phyloP scores from a whole-genome alignment of 306 rosid genomes.

The Cicer yamashitae region DNA sequence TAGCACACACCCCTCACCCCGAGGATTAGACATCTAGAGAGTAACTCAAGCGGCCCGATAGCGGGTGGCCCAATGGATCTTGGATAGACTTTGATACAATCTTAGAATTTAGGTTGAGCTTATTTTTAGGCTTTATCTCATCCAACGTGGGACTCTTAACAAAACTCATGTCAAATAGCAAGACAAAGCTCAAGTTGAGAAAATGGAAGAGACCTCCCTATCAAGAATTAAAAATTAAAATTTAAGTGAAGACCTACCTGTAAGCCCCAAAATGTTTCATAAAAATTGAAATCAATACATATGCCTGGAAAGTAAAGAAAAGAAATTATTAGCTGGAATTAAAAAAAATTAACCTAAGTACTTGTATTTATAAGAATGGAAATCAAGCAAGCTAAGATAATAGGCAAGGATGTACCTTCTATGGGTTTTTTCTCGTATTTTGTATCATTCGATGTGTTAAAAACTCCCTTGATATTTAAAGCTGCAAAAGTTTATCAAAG shows the following conservation, averaged over 20 bases:
- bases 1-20: no score
- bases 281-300: conserved; percentile 96
- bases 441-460: conserved; percentile 94
- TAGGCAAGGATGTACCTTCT: conserved; percentile 61
- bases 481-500: conserved; percentile 63
- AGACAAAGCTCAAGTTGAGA: conserved; percentile 21
- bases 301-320: conserved; percentile 66
- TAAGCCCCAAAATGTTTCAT: conserved; percentile 96
- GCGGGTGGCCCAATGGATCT: no score
- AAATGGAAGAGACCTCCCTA: conserved; percentile 10
- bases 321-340: conserved; percentile 26
- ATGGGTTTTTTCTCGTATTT: conserved; percentile 92
- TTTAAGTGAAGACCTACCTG: conserved; percentile 62
- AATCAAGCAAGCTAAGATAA: conserved; percentile 26
- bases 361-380: conserved; percentile 32
- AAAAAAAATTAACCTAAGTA: conserved; percentile 20
- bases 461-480: conserved; percentile 95
- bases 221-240: conserved; percentile 38
- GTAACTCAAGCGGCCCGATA: no score
- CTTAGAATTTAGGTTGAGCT: no score
- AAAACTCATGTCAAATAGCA: conserved; percentile 19
- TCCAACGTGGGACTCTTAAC: no score
- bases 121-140: no score
- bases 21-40: no score
- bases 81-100: no score